Percentiles rank a stretch among this genome's conserved stretches.
Conservation (phyloP, 2,329 filamentous ascomycete species). For the Metarhizium sp. region DNA sequence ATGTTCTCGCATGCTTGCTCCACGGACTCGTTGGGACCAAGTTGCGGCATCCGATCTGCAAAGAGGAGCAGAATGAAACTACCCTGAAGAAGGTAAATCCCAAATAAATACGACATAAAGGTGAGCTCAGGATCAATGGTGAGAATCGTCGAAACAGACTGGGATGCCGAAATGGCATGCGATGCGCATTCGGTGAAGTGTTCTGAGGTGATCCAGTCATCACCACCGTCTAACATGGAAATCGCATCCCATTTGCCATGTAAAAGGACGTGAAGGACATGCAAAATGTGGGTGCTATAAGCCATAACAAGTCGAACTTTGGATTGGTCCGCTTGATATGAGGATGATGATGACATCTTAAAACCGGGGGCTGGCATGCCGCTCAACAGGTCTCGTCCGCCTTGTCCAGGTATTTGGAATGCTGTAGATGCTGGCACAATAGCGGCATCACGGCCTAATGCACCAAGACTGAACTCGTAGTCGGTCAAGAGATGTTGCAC, state of each 20-base stretch:
- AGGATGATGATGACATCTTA: conserved; percentile 5
- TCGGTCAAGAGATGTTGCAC: conserved; percentile 27
- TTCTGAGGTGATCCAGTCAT: conserved; percentile 37
- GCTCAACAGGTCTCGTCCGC: conserved; percentile 5
- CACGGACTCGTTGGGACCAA: conserved; percentile 34
- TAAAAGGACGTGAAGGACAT: conserved; percentile 37
- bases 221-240: conserved; percentile 37
- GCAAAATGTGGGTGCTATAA: conserved; percentile 37
- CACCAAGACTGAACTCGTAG: conserved; percentile 28
- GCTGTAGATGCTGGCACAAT: neutral
- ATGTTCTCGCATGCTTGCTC: conserved; percentile 40
- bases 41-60: conserved; percentile 38
- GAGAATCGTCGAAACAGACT: conserved; percentile 35
- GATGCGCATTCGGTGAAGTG: conserved; percentile 35
- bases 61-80: conserved; percentile 40
- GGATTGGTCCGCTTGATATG: conserved; percentile 16
- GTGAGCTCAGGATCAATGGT: conserved; percentile 37
- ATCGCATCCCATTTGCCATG: conserved; percentile 41
- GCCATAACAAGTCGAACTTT: conserved; percentile 30
- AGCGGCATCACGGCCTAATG: conserved; percentile 16
- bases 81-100: conserved; percentile 41
- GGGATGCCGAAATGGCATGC: conserved; percentile 36
- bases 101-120: conserved; percentile 44
- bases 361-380: conserved; percentile 7
- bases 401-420: conserved; percentile 1